These are phyloP conservation scores for Parascedosporium putredinis DNA, from an alignment of 2,329 filamentous ascomycete species.

Conservation along the genomic window DNA sequence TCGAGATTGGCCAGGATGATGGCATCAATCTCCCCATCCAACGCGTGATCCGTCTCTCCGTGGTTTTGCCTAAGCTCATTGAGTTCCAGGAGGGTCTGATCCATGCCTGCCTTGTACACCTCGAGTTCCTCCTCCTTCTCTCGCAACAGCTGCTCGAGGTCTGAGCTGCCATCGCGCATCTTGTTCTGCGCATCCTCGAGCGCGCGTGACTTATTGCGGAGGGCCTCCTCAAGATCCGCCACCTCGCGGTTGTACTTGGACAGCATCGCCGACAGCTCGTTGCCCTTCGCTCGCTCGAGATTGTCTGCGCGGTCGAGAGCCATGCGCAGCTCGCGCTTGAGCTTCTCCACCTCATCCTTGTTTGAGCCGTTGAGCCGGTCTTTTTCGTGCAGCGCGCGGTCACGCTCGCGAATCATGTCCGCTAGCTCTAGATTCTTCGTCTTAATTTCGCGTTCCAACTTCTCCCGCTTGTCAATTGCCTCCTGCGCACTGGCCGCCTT, in stretches of 20 bases:
- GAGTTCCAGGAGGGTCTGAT: constrained; percentile 85
- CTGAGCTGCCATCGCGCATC: constrained; percentile 68
- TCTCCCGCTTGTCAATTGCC: constrained; percentile 88
- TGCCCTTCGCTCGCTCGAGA: constrained; percentile 84
- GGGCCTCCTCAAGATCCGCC: constrained; percentile 86
- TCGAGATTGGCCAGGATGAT: constrained; percentile 76
- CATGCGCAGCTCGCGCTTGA: constrained; percentile 86
- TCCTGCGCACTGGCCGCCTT: constrained; percentile 97
- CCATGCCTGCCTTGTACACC: constrained; percentile 96
- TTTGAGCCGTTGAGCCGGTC: constrained; percentile 78
- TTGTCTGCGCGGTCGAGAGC: constrained; percentile 88
- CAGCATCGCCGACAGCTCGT: constrained; percentile 87
- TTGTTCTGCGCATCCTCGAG: constrained; percentile 75
- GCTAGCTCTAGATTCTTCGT: constrained; percentile 98
- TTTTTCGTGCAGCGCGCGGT: constrained; percentile 85
- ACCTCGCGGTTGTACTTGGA: constrained; percentile 96
- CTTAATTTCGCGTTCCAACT: constrained; percentile 94
- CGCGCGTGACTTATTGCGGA: constrained; percentile 77
- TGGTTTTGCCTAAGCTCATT: constrained; percentile 74
- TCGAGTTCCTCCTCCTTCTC: constrained; percentile 98
- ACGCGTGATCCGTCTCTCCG: constrained; percentile 64
- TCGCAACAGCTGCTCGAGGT: constrained; percentile 73
- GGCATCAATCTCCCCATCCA: constrained; percentile 86
- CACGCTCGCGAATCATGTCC: constrained; percentile 95
- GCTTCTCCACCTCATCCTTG: constrained; percentile 87